Conservation (phyloP, 441 rosid genomes). For the Erodium texanum region DNA sequence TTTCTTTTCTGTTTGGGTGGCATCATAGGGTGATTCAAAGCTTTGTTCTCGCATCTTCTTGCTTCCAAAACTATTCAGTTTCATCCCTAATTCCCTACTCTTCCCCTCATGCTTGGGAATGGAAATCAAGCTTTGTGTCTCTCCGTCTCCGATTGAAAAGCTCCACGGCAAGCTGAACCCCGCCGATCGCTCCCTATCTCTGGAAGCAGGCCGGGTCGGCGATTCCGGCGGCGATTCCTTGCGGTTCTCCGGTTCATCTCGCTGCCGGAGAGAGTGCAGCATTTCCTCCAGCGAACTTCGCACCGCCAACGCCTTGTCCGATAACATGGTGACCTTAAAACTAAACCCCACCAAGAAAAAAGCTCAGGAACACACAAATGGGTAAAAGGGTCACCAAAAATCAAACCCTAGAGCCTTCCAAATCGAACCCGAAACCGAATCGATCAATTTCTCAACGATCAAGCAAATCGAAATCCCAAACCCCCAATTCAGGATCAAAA, state of each 20-base stretch:
- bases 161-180: constrained; percentile 60
- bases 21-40: constrained; percentile 54
- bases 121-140: constrained; percentile 15
- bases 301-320: constrained; percentile 22
- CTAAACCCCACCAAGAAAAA: neutral
- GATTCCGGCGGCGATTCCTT: constrained; percentile 82
- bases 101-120: constrained; percentile 45
- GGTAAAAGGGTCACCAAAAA: neutral
- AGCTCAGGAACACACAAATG: neutral
- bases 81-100: constrained; percentile 49
- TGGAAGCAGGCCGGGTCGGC: constrained; percentile 83
- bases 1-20: constrained; percentile 20
- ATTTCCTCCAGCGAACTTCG: constrained; percentile 94
- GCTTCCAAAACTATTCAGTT: constrained; percentile 65
- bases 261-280: constrained; percentile 68
- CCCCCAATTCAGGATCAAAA: constrained; percentile 1
- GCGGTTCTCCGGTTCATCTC: constrained; percentile 60
- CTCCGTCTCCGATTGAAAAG: constrained; percentile 15
- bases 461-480: neutral
- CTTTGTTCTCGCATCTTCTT: constrained; percentile 55
- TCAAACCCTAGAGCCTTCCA: neutral
- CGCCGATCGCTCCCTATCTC: constrained; percentile 70
- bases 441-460: neutral
- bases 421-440: neutral
- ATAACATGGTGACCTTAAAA: neutral